phyloP scores from a whole-genome alignment of 768 basidiomycete species.

The Goffeauzyma gilvescens region DNA sequence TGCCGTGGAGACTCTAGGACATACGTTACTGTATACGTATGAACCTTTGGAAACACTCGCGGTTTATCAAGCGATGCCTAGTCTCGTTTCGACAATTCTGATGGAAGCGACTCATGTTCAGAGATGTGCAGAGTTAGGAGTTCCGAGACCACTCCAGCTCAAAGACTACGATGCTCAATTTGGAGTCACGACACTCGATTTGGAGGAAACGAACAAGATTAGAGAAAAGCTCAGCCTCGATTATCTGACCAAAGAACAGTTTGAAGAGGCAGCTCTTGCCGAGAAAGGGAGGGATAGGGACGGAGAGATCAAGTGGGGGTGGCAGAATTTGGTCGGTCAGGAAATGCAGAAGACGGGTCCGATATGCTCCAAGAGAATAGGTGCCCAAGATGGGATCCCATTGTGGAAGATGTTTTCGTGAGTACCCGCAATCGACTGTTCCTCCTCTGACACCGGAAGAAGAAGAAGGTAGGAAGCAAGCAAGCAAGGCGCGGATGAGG shows the following conservation, averaged over 20 bases:
- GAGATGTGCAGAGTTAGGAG: conserved; percentile 5
- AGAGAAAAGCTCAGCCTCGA: neutral
- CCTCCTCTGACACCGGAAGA: no score
- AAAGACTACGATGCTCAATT: no score
- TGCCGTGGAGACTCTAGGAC: conserved; percentile 13
- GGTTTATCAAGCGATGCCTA: conserved; percentile 13
- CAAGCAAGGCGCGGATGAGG: no score
- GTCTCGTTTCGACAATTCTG: conserved; percentile 13
- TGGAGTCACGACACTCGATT: no score
- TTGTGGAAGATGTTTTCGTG: conserved; percentile 15
- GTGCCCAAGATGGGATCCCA: conserved; percentile 16
- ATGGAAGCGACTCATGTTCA: conserved; percentile 9
- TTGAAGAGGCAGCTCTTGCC: neutral
- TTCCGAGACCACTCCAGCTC: neutral
- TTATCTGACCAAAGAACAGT: neutral
- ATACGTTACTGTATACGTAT: conserved; percentile 15
- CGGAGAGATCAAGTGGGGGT: neutral
- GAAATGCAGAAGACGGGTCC: neutral
- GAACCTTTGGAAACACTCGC: conserved; percentile 14
- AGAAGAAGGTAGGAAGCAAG: no score
- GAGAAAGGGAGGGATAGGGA: neutral
- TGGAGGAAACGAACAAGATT: no score
- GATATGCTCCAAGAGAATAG: conserved; percentile 12
- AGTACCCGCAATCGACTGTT: no score
- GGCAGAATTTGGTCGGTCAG: neutral